Base-by-base conservation (phyloP, 2,329 filamentous ascomycete species). In the Ascochyta rabiei region DNA sequence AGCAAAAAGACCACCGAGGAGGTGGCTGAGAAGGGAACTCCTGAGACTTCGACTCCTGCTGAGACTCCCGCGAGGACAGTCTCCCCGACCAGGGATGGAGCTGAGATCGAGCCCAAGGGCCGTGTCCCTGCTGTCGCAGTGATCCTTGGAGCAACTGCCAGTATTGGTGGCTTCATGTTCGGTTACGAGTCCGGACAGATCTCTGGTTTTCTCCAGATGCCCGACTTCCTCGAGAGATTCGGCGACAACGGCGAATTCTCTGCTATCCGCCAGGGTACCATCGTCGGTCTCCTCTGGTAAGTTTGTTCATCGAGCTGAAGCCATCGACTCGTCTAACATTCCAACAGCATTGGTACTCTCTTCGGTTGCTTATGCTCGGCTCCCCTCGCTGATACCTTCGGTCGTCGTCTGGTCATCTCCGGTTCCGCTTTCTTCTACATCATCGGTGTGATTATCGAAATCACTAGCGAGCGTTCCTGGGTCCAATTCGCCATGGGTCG, bases 371-470 rank as follows among this genome's bases (percentile, higher is more conserved):
- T 91, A 7, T 71, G 75, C 42, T 77, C 77, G 19, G 79, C 85
- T 16, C 84, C 83, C 37, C 76, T 89, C 34, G 84, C 86, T 41
- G 86, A 89, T 58, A 75, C 73, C 2, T 77, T 88, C 50, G 87
- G 87, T 35, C 84, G 87, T 10, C 81, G 83, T 37, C 74, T 83
- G 9, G 83, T 84, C 19, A 89, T 89, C 62, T 85, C 84, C 15
- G 72, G 78, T 34, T 83, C 85, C 33, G 82, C 85, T 40, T 78
- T 88, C 59, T 84, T 86, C 75, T 85, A 86, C 63, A 85, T 82
- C 57, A 74, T 87, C 39, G 87, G 87, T 53, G 87, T 85, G 37
- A 76, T 87, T 39, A 83, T 89, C 43, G 87, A 90, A 70, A 86
- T 90, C 61, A 82, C 86, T 0, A 85, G 85, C 4, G 62, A 76